Evolutionary conservation across 495 filamentous ascomycete species (phyloP).

Genomic region (Aspergillus hancockii): DNA sequence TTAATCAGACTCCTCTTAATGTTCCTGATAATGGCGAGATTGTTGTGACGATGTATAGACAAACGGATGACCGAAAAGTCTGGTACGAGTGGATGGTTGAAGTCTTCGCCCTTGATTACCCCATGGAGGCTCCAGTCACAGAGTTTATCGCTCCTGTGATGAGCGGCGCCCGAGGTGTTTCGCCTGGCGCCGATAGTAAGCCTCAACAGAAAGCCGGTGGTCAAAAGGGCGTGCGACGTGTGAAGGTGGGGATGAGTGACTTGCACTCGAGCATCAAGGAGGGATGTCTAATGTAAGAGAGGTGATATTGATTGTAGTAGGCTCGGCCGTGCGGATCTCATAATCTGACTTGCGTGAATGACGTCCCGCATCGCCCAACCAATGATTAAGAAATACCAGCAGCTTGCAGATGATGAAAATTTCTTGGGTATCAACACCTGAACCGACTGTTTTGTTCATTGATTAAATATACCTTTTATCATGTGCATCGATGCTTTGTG

Average conservation of each 20-base stretch:
- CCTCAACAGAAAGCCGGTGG: constrained; percentile 21
- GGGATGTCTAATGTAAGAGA: constrained; percentile 81
- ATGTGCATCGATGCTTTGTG: neutral
- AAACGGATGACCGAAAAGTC: constrained; percentile 91
- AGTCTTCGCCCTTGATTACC: constrained; percentile 60
- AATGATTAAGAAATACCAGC: neutral
- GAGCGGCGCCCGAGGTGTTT: constrained; percentile 35
- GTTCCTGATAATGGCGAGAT: constrained; percentile 82
- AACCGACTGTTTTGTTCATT: neutral
- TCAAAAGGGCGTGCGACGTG: constrained; percentile 58
- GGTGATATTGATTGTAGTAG: neutral
- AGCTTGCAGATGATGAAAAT: neutral
- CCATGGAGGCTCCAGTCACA: constrained; percentile 15
- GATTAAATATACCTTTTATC: neutral
- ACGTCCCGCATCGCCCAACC: neutral
- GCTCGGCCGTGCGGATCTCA: neutral
- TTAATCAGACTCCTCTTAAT: constrained; percentile 74
- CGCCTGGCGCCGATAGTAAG: constrained; percentile 31
- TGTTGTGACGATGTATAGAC: constrained; percentile 89
- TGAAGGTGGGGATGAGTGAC: constrained; percentile 78
- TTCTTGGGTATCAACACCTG: neutral
- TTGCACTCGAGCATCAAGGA: constrained; percentile 87
- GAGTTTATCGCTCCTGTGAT: constrained; percentile 30
- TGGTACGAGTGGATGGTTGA: constrained; percentile 99
- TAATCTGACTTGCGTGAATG: neutral